These are phyloP conservation scores for Melocanna baccifera DNA, from an alignment of 176 grass and related monocot species.

Conservation along the genomic window DNA sequence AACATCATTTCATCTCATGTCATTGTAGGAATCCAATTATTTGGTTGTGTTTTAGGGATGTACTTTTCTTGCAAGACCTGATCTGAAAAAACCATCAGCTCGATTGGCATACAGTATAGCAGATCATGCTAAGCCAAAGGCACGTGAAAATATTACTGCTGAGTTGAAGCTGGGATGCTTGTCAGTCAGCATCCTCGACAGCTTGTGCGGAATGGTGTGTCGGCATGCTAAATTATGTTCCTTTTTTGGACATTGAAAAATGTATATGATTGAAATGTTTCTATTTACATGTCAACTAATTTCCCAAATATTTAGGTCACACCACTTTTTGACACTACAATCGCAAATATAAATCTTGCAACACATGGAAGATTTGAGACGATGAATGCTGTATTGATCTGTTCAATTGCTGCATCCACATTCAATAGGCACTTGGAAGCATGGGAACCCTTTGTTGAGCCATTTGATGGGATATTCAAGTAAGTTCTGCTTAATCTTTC, in stretches of 20 bases:
- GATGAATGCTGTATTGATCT: conserved; percentile 88
- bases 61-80: conserved; percentile 89
- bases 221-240: conserved; percentile 21
- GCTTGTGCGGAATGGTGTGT: conserved; percentile 80
- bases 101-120: conserved; percentile 79
- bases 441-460: conserved; percentile 98
- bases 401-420: conserved; percentile 93
- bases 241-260: conserved; percentile 7
- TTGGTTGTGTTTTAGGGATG: conserved; percentile 56
- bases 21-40: conserved; percentile 4
- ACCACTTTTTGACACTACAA: conserved; percentile 77
- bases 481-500: conserved; percentile 33
- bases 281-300: conserved; percentile 3
- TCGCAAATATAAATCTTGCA: conserved; percentile 87
- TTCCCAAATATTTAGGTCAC: conserved; percentile 61
- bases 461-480: conserved; percentile 99
- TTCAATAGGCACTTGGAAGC: conserved; percentile 93
- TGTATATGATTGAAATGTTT: neutral
- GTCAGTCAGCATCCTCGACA: conserved; percentile 81
- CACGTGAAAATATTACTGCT: conserved; percentile 77
- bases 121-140: conserved; percentile 81
- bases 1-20: conserved; percentile 8
- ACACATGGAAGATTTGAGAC: conserved; percentile 88
- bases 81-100: conserved; percentile 80
- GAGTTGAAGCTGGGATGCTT: conserved; percentile 86